Base-by-base conservation (phyloP, 148 eudicot genomes). In the Fagopyrum homotropicum region DNA sequence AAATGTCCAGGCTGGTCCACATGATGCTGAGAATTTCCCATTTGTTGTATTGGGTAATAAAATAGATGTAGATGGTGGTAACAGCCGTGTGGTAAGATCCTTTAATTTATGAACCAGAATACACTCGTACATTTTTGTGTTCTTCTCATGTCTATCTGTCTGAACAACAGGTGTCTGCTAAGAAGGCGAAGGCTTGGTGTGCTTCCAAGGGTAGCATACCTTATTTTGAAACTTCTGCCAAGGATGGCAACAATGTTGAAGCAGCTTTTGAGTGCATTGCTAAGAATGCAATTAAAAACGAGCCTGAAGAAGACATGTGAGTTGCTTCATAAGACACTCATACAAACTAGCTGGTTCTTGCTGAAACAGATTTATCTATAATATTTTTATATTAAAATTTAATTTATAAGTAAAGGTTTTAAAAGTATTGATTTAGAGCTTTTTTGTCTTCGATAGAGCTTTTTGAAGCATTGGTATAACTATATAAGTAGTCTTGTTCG, bases 1-100 rank as follows among this genome's bases (percentile, higher is more conserved):
- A 69, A 8, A 76, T 84, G 26, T 80, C 46, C 82, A 91, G 96
- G 96, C 96, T 22, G 87, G 88, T 76, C 96, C 96, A 52, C 81
- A 89, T 75, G 96, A 91, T 54, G 93, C 96, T 40, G 96, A 91
- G 16, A 89, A 89, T 80, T 91, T 91, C 79, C 96, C 96, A 7
- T 91, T 91, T 81, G 92, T 91, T 61, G 91, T 91, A 9, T 72
- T 91, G 86, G 96, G 96, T 48, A 91, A 91, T 74, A 91, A 91
- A 83, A 73, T 83, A 29, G 96, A 91, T 75, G 85, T 91, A 56
- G 96, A 91, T 81, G 91, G 93, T 44, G 96, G 96, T 69, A 89
- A 91, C 75, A 85, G 93, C 80, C 84, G 96, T 47, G 93, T 91
- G 93, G 96, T 91, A 84, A 81, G 88, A 57, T 22, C 16, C 66